Evolutionary conservation across 192 early-diverging fungal genomes (phyloP).

Genomic region (Podila verticillata): DNA sequence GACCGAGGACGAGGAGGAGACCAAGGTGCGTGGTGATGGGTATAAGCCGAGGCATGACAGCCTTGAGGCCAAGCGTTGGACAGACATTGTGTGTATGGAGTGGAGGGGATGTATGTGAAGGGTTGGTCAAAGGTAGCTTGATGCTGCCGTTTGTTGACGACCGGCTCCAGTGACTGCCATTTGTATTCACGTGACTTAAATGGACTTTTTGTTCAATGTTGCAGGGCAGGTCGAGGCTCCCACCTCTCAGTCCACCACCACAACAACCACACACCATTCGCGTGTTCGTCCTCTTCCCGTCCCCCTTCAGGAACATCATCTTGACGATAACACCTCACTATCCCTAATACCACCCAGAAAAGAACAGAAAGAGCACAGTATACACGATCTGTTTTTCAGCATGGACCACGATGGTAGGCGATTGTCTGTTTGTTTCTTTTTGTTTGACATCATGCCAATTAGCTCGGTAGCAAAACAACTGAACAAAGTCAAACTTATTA

Average conservation of each 20-base stretch:
- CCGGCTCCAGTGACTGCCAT: neutral
- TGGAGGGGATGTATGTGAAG: neutral
- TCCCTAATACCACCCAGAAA: no score
- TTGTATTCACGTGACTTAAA: neutral
- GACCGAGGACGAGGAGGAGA: slow-evolving; percentile 9
- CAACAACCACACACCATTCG: no score
- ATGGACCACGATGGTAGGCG: slow-evolving; percentile 30
- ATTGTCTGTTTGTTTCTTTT: neutral
- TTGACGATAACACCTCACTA: no score
- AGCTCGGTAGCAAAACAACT: neutral
- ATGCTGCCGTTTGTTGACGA: neutral
- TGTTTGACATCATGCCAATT: neutral
- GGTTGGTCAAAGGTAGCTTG: neutral
- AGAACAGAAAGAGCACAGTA: no score
- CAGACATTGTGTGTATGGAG: slow-evolving; percentile 26
- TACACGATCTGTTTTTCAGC: neutral
- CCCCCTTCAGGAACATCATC: neutral
- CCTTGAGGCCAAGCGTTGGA: slow-evolving; percentile 39
- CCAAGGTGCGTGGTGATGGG: slow-evolving; percentile 12
- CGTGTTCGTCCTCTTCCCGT: no score
- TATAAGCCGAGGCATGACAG: slow-evolving; percentile 48
- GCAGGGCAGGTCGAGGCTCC: no score
- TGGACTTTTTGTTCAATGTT: no score
- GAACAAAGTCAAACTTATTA: neutral
- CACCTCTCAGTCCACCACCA: neutral